Conservation (phyloP, 2,329 filamentous ascomycete genomes). For the Ceratocystis smalleyi region DNA sequence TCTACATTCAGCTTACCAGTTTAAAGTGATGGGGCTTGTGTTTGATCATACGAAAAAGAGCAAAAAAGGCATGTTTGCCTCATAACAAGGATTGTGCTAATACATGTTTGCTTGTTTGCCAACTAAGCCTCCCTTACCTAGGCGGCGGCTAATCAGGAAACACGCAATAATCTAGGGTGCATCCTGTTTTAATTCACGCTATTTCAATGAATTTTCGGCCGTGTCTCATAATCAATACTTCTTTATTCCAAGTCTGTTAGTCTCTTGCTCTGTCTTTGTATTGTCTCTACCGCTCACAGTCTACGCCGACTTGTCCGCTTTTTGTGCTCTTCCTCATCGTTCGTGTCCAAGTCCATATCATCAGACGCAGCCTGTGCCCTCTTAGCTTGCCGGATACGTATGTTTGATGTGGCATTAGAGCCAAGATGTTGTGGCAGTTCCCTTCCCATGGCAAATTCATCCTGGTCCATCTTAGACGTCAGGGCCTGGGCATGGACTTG, state of each 20-base stretch:
- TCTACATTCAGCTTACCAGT: no score
- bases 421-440: conserved; percentile 3
- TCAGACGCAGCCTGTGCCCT: conserved; percentile 28
- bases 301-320: conserved; percentile 40
- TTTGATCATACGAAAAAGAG: neutral
- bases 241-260: neutral
- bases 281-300: conserved; percentile 26
- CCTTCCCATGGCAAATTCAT: neutral
- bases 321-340: conserved; percentile 32
- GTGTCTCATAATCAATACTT: conserved; percentile 13
- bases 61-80: neutral
- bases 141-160: neutral
- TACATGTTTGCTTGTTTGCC: neutral
- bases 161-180: neutral
- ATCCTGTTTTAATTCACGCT: neutral
- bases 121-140: neutral
- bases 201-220: neutral
- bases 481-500: neutral
- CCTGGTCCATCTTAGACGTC: neutral
- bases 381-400: conserved; percentile 10
- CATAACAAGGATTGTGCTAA: no score
- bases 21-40: neutral
- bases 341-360: conserved; percentile 42
- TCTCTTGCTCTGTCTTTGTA: neutral
- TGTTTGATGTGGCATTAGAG: neutral